These are phyloP conservation scores for Pichia scutulata DNA, from an alignment of 805 yeast species.

Conservation along the genomic window DNA sequence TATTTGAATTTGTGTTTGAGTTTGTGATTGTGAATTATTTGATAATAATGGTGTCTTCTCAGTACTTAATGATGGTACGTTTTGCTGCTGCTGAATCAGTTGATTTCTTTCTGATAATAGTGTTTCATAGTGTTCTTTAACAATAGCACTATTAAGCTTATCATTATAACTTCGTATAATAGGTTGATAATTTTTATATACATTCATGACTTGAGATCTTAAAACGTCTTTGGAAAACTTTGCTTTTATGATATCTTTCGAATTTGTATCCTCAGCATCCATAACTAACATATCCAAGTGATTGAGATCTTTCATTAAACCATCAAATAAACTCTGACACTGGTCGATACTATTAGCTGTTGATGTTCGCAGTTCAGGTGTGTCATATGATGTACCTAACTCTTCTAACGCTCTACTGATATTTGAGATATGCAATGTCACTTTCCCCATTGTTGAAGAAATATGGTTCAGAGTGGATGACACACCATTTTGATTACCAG, in stretches of 20 bases:
- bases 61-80: neutral
- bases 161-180: slow-evolving; percentile 42
- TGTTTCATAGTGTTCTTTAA: slow-evolving; percentile 24
- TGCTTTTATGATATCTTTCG: slow-evolving; percentile 10
- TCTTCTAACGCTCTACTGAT: neutral
- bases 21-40: neutral
- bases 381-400: slow-evolving; percentile 48
- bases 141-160: slow-evolving; percentile 33
- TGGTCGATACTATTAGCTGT: slow-evolving; percentile 19
- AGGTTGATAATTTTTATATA: slow-evolving; percentile 38
- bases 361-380: slow-evolving; percentile 28
- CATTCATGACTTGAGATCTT: slow-evolving; percentile 45
- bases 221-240: slow-evolving; percentile 44
- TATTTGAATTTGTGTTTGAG: neutral
- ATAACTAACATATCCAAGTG: slow-evolving; percentile 7
- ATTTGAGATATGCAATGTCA: neutral
- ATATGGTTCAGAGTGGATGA: slow-evolving; percentile 1
- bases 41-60: slow-evolving; percentile 3
- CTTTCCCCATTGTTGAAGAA: neutral
- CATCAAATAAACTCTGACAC: slow-evolving; percentile 14
- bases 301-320: slow-evolving; percentile 12
- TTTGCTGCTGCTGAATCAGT: neutral
- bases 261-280: neutral
- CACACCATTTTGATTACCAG: neutral
- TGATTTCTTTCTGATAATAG: slow-evolving; percentile 5